These are phyloP conservation scores for Vigna hirtella DNA, from an alignment of 306 rosid genomes.

Conservation along the genomic window DNA sequence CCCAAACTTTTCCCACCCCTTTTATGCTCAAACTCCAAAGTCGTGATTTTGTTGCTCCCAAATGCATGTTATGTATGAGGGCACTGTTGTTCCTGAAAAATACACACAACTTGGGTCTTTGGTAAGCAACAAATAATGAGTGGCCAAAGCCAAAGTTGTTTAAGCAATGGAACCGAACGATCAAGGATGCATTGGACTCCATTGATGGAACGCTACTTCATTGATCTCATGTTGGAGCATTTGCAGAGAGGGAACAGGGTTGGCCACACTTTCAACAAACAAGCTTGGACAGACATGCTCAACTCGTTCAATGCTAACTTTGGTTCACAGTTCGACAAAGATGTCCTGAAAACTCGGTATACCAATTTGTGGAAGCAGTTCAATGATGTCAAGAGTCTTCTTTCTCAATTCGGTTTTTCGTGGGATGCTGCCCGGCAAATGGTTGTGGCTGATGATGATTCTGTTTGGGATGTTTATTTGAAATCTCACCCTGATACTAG, in stretches of 20 bases:
- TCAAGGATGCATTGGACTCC: slow-evolving; percentile 80
- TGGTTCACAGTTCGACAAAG: slow-evolving; percentile 75
- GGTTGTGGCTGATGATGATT: slow-evolving; percentile 77
- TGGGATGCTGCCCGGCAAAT: slow-evolving; percentile 74
- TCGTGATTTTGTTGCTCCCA: neutral
- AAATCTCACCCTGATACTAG: slow-evolving; percentile 75
- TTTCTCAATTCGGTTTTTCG: slow-evolving; percentile 70
- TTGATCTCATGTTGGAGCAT: slow-evolving; percentile 83
- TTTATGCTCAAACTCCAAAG: neutral
- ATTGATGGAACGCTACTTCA: slow-evolving; percentile 70
- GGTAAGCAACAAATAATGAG: slow-evolving; percentile 49
- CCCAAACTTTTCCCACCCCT: slow-evolving; percentile 21
- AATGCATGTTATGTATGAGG: neutral
- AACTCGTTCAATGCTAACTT: slow-evolving; percentile 67
- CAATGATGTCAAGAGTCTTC: slow-evolving; percentile 71
- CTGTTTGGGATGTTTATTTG: slow-evolving; percentile 69
- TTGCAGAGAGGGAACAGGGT: slow-evolving; percentile 66
- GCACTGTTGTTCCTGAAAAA: slow-evolving; percentile 12
- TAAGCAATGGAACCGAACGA: slow-evolving; percentile 56
- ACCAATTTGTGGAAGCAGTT: slow-evolving; percentile 82
- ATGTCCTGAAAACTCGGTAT: slow-evolving; percentile 74
- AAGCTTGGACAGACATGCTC: slow-evolving; percentile 81
- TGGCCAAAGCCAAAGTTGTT: slow-evolving; percentile 55
- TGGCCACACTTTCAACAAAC: slow-evolving; percentile 80
- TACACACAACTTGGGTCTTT: slow-evolving; percentile 15